Evolutionary conservation across 1,139 yeast species (phyloP).

Genomic region (Pneumocystis carinii): DNA sequence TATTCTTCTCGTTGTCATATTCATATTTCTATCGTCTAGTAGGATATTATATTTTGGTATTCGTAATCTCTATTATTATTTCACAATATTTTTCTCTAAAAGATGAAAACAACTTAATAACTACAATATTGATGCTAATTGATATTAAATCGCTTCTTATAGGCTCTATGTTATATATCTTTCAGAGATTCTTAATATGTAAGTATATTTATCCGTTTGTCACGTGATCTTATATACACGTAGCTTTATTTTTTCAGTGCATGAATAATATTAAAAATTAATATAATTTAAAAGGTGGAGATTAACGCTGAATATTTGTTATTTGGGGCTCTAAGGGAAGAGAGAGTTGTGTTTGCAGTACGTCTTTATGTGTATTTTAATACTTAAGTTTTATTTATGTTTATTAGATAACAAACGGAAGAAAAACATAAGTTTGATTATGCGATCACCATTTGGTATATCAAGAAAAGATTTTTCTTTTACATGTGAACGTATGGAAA

Average conservation of each 20-base stretch:
- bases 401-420: neutral
- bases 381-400: neutral
- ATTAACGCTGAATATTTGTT: neutral
- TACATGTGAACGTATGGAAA: no score
- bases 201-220: neutral
- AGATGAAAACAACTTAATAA: no score
- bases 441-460: neutral
- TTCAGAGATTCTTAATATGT: no score
- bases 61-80: no score
- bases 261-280: neutral
- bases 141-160: no score
- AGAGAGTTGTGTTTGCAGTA: neutral
- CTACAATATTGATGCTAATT: no score
- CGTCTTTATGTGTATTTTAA: neutral
- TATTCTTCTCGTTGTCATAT: no score
- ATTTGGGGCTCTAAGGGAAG: neutral
- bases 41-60: no score
- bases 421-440: neutral
- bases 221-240: neutral
- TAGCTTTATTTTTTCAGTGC: neutral
- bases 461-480: neutral
- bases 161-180: no score
- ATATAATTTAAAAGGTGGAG: neutral
- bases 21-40: no score
- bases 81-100: no score